phyloP scores from a whole-genome alignment of 2,329 filamentous ascomycete genomes.

The Chrysoporthe austroafricana region DNA sequence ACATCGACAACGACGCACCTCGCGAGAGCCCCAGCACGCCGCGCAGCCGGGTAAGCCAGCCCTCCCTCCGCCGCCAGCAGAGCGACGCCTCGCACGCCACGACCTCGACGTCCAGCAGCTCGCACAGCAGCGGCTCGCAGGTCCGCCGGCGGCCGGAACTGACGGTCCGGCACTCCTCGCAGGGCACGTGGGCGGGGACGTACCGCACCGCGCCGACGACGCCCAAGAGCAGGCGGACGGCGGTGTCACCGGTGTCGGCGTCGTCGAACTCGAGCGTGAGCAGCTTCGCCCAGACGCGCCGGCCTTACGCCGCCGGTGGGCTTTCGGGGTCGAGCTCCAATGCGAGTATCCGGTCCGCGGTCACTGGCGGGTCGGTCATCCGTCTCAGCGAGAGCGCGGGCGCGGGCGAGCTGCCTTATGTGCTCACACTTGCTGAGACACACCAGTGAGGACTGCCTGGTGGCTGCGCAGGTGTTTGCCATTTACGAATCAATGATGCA shows the following conservation, averaged over 20 bases:
- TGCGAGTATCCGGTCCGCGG: conserved; percentile 33
- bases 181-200: conserved; percentile 45
- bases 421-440: conserved; percentile 38
- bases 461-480: neutral
- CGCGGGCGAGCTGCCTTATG: conserved; percentile 42
- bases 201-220: conserved; percentile 61
- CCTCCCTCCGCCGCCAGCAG: conserved; percentile 14
- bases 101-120: conserved; percentile 21
- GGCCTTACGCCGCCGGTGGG: conserved; percentile 43
- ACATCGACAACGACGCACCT: conserved; percentile 52
- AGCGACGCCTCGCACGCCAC: conserved; percentile 31
- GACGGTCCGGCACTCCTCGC: conserved; percentile 46
- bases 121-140: conserved; percentile 26
- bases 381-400: conserved; percentile 48
- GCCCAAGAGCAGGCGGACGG: conserved; percentile 48
- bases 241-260: conserved; percentile 40
- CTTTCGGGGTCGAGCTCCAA: conserved; percentile 43
- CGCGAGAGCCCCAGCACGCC: conserved; percentile 47
- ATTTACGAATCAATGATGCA: neutral
- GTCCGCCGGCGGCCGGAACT: conserved; percentile 34
- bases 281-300: conserved; percentile 49
- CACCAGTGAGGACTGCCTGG: conserved; percentile 10
- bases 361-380: conserved; percentile 47
- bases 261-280: conserved; percentile 39
- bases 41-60: conserved; percentile 30